Evolutionary conservation across 2,329 filamentous ascomycete species (phyloP), one percentile per base, ranked within the genome.

Genomic region (Colletotrichum falcatum): DNA sequence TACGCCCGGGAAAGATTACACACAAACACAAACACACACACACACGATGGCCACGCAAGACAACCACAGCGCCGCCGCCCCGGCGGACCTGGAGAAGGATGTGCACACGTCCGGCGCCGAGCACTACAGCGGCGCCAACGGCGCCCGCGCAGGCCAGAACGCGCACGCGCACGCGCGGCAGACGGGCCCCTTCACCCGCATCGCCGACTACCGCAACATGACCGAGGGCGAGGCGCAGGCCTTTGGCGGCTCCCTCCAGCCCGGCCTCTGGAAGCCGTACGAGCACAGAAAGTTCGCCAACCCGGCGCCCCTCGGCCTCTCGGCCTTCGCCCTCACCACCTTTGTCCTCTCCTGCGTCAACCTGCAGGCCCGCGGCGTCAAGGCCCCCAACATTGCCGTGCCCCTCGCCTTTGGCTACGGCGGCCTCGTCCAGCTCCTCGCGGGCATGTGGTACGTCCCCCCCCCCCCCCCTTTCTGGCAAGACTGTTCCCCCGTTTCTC

Each of bases 381-480:
- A 81, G 1, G 79, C 78, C 3, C 90, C 92, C 56, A 92, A 90
- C 78, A 87, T 95, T 65, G 89, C 91, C 54, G 85, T 94, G 12
- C 88, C 89, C 16, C 82, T 91, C 20, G 92, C 92, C 7, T 91
- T 91, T 75, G 92, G 87, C 30, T 95, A 95, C 78, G 93, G 93
- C 76, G 93, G 92, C 76, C 84, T 94, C 20, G 89, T 95, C 51
- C 93, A 96, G 83, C 85, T 95, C 61, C 84, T 94, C 28, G 91
- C 93, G 74, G 93, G 93, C 83, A 96, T 95, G 93, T 96, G 93
- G 93, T 94, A 87, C 80, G 88, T 85, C 33, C 2, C n/a, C n/a
- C 42, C 3, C 3, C 14, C 14, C 33, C 26, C n/a, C n/a, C n/a
- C n/a, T n/a, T n/a, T n/a, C n/a, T n/a, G n/a, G n/a, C n/a, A n/a